Base-by-base conservation (phyloP, 192 early-diverging fungal species). In the Coemansia sp. region DNA sequence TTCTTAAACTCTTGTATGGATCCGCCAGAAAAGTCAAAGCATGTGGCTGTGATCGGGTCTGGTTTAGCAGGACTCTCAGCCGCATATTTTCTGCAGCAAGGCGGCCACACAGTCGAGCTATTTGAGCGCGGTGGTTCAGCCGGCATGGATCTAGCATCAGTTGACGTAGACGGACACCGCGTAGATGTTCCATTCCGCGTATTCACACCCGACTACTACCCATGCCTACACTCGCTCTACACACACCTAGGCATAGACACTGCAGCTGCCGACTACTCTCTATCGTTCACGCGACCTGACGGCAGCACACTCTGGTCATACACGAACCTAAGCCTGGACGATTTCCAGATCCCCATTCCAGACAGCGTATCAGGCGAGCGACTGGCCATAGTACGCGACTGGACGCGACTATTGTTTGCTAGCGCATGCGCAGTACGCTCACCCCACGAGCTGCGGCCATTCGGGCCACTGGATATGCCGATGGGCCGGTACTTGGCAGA, bases 181-280 rank as follows among this genome's bases (percentile, higher is more conserved):
- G 52, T 85, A 1, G 83, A 85, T 71, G 83, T 85, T 44, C 83
- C 83, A 4, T 77, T 80, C 67, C 78, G 83, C n/a, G 83, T 85
- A 22, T 70, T 80, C 29, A 79, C 75, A 12, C 83, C 83, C 10
- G 74, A 74, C 63, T 85, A 85, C 70, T 85, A 85, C 43, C 83
- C 83, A 34, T 75, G 71, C 46, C 67, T 85, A 51, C 44, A 57
- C 57, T n/a, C 59, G 9, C 65, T 85, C 54, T 85, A 85, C 73
- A 38, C 29, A 38, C 60, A 85, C 67, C 62, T 85, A 46, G 75
- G 71, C 1, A 70, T 85, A 2, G 64, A 33, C 9, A 73, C 76
- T 29, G 41, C 72, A 3, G 69, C 78, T 0, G 83, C 83, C 27
- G 83, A 85, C 70, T 80, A 85, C 62, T 80, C 83, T 24, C 59